Evolutionary conservation across 2,329 filamentous ascomycete genomes (phyloP), one percentile per base, ranked within the genome.

Genomic region (Neurospora crassa): DNA sequence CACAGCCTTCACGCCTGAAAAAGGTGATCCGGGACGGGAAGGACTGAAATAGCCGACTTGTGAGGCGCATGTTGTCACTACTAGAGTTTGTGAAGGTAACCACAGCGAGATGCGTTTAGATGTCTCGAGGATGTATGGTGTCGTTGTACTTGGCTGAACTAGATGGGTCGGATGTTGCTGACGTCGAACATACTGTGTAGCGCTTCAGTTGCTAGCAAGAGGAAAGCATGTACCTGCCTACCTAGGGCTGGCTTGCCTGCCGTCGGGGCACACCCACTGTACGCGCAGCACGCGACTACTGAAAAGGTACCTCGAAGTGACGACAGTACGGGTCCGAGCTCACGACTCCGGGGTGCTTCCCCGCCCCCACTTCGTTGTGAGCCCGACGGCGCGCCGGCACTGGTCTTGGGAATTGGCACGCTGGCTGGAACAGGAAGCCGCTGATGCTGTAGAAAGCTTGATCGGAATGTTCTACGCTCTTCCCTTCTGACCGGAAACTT

Each of bases 1-100:
- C 88, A 79, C 92, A 95, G 72, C 89, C 89, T 43, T 88, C 83
- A 59, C 92, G 87, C 2, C 90, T 92, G 80, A 94, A 94, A 41
- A 94, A 84, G 0, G 92, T 94, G 76, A 94, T 90, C 72, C 90
- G 86, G 78, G 85, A 88, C 16, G 53, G 29, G 11, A 63, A 63
- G 40, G 85, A 80, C 73, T 84, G 85, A 53, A 88, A 77, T 4
- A 89, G 80, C 68, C 83, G 82, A 53, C 77, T 74, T 1, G 88
- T 85, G 43, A 82, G 78, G 72, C 83, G 84, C 88, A 90, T 90
- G 59, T 70, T 76, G 71, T 59, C 5, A 70, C 41, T 24, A 18
- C n/a, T 11, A 5, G 14, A 1, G 16, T 37, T 11, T 63, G 5
- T 37, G 53, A 37, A 63, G 29, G 34, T 2, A 29, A 5, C 53